Base-by-base conservation (phyloP, 164 flowering plant species). In the Vitis amurensis region DNA sequence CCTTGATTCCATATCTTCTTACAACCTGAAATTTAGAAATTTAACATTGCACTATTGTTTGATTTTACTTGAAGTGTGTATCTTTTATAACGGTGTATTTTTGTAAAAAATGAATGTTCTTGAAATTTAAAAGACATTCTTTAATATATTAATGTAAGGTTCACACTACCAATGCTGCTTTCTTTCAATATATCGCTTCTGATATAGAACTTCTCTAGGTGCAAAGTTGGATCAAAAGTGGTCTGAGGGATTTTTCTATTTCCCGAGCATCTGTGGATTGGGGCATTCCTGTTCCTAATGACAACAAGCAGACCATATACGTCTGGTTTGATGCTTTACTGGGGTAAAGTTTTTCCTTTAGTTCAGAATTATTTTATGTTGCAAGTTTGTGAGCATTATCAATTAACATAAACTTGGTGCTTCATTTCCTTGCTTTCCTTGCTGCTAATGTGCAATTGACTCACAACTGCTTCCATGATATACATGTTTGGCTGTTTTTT, bases 261-360 rank as follows among this genome's bases (percentile, higher is more conserved):
- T 91, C 99, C n/a, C 87, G 99, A 52, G 94, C 97, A 69, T 80
- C 87, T 53, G 96, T 95, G 57, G 92, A 90, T 52, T 95, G 99
- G 99, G 99, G 98, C 37, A 95, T 95, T 62, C 89, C 89, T 48
- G 97, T 92, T 70, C 99, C 99, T 71, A 84, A 84, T 78, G 98
- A 95, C 70, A 50, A 81, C 11, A 90, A 82, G 67, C 99, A 95
- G 78, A 92, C 99, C 9, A 87, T 95, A 58, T 95, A 95, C 81
- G 97, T 92, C 60, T 95, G 99, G 99, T 95, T 94, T 84, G 99
- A 95, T 82, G 99, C 98, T 64, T 80, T 95, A 58, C 75, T 95
- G 64, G 99, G 99, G 99, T 95, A 92, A 66, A 30, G 4, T 71
- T 50, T 56, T 66, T 30, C 59, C 47, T 11, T 30, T 51, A 15